Conservation (phyloP, 805 yeast genomes). For the Saccharomycopsis sp. region DNA sequence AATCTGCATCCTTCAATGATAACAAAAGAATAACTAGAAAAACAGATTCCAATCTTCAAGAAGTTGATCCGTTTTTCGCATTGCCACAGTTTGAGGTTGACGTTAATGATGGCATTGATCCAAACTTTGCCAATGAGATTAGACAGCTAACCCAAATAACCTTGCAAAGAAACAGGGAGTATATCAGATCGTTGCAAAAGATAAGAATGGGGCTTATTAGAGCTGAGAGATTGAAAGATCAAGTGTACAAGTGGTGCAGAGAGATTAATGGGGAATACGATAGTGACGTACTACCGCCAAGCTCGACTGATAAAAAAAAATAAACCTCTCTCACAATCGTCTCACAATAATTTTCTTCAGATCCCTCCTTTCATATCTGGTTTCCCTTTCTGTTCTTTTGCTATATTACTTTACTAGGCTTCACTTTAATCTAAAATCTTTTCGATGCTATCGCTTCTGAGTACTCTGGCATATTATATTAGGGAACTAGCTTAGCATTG, state of each 20-base stretch:
- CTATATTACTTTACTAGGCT: no score
- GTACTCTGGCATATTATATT: no score
- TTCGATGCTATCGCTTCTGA: no score
- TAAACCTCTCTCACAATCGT: neutral
- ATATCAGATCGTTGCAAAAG: slow-evolving; percentile 64
- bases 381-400: no score
- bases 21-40: slow-evolving; percentile 28
- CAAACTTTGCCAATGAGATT: slow-evolving; percentile 56
- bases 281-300: slow-evolving; percentile 25
- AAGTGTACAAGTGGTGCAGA: slow-evolving; percentile 72
- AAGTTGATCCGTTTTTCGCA: slow-evolving; percentile 57
- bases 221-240: slow-evolving; percentile 66
- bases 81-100: slow-evolving; percentile 43
- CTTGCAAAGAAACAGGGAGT: slow-evolving; percentile 79
- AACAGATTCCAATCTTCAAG: slow-evolving; percentile 23
- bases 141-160: slow-evolving; percentile 70
- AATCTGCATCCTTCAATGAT: slow-evolving; percentile 11
- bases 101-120: slow-evolving; percentile 41
- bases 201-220: slow-evolving; percentile 68
- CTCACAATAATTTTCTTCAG: neutral
- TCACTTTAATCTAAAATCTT: no score
- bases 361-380: no score
- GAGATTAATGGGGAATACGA: slow-evolving; percentile 68
- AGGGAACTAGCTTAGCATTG: no score
- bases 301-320: neutral